Evolutionary conservation across 306 rosid species (phyloP).

Genomic region (Sindora glabra): DNA sequence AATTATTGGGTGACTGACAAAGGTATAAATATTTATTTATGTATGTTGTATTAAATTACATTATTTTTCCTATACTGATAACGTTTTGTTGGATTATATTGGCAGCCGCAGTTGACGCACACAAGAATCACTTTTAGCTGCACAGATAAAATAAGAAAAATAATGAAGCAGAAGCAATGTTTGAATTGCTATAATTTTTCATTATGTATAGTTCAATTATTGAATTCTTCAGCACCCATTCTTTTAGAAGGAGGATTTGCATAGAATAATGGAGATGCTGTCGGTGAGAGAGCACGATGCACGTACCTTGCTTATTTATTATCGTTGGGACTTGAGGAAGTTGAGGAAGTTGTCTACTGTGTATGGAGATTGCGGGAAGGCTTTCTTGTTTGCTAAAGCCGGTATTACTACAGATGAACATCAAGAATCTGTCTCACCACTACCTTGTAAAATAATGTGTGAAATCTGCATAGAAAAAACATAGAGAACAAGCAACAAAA

Average conservation of each 20-base stretch:
- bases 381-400: slow-evolving; percentile 50
- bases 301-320: slow-evolving; percentile 71
- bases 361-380: slow-evolving; percentile 61
- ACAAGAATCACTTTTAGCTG: slow-evolving; percentile 57
- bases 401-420: slow-evolving; percentile 62
- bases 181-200: too few species aligned
- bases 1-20: too few species aligned
- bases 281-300: slow-evolving; percentile 76
- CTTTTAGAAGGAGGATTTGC: slow-evolving; percentile 76
- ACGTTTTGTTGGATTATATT: slow-evolving; percentile 5
- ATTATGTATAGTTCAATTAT: too few species aligned
- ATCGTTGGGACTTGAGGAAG: slow-evolving; percentile 92
- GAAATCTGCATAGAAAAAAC: slow-evolving; percentile 74
- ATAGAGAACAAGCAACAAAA: slow-evolving; percentile 51
- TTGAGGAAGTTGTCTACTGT: slow-evolving; percentile 54
- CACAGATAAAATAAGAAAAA: slow-evolving; percentile 51
- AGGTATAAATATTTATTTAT: too few species aligned
- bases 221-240: slow-evolving; percentile 10
- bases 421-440: slow-evolving; percentile 17
- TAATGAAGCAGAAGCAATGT: too few species aligned
- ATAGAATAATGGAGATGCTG: slow-evolving; percentile 70
- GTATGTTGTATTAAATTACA: neutral
- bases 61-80: neutral
- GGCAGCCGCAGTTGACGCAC: slow-evolving; percentile 67
- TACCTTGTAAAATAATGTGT: slow-evolving; percentile 36